Base-by-base conservation (phyloP, 1,139 yeast genomes). In the Candida glucosophila region DNA sequence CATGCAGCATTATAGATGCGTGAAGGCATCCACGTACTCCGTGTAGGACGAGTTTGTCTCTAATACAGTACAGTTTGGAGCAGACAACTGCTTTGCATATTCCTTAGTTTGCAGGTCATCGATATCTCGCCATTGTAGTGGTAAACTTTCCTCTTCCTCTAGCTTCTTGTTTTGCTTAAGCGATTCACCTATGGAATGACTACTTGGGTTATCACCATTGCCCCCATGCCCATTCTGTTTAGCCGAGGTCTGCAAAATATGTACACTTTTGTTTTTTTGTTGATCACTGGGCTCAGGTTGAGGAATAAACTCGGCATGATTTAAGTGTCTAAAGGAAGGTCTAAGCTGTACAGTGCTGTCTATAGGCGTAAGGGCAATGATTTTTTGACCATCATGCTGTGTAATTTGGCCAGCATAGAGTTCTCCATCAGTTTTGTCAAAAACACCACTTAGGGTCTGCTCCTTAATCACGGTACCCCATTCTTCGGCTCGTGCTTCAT, bases 271-370 rank as follows among this genome's bases (percentile, higher is more conserved):
- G 22, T 47, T 44, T 33, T 58, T 62, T 45, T 49, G 52, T 36
- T 43, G 48, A 6, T 23, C 25, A 15, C 10, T 5, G 9, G 14
- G 12, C 14, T 17, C 14, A 5, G n/a, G 6, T 9, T 23, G 19
- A 5, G 17, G 17, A 7, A n/a, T 15, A 6, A 11, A 5, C 29
- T 64, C 71, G 19, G 56, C 27, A 21, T 61, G 71, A 44, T 81
- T 93, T 27, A 86, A 73, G 46, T 86, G 82, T 36, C 67, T 70
- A 55, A 90, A 85, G 34, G 72, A 70, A 2, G 97, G 92, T 41
- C 95, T 67, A 35, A 90, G 50, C 50, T 88, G 97, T 0, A 80
- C 73, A 0, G 82, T 72, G 14, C 76, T 66, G 25, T 73, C 69
- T 2, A 86, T 61, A 0, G 92, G 85, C 2, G 73, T 54, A 34